Evolutionary conservation across 164 flowering plant genomes (phyloP), one percentile per base, ranked within the genome.

Genomic region (Liquidambar formosana): DNA sequence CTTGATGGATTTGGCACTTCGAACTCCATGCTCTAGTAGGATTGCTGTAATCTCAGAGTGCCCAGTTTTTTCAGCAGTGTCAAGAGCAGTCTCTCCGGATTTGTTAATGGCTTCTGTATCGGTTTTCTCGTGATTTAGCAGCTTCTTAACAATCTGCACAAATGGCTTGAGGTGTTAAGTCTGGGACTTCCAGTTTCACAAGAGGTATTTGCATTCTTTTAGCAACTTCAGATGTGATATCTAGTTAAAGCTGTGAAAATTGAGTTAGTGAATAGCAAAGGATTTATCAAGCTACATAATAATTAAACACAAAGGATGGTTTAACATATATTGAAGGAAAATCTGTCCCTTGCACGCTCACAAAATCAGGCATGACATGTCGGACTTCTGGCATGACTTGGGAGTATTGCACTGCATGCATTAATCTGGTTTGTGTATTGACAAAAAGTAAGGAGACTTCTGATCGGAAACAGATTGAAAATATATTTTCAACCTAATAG

Each of bases 1-100:
- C 18, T 74, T 76, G 67, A 85, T 60, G 56, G 64, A 51, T 61
- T 72, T 82, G 38, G 82, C 87, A 51, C 70, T 71, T 25, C 21
- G 76, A 46, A 79, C 76, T 15, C 83, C 81, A 26, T 75, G 68
- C 10, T 67, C 54, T 25, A 16, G 53, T 38, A 79, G 68, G 11
- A 79, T 46, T 43, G 26, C 33, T 15, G 69, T 70, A 19, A 84
- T 69, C 19, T 77, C 79, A 0, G 80, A 19, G 9, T 67, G 74
- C 5, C 77, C 74, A 10, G 58, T 43, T 69, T 80, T 80, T 66
- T 84, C 82, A 5, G 88, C 84, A 23, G 73, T 79, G 75, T 86
- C 89, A 38, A 84, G 61, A 33, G 85, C 85, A 5, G 86, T 82
- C 69, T 86, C 87, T 9, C 84, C 80, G 1, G 76, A 65, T 61